Base-by-base conservation (phyloP, 345 rosid genomes). In the Turnera subulata region DNA sequence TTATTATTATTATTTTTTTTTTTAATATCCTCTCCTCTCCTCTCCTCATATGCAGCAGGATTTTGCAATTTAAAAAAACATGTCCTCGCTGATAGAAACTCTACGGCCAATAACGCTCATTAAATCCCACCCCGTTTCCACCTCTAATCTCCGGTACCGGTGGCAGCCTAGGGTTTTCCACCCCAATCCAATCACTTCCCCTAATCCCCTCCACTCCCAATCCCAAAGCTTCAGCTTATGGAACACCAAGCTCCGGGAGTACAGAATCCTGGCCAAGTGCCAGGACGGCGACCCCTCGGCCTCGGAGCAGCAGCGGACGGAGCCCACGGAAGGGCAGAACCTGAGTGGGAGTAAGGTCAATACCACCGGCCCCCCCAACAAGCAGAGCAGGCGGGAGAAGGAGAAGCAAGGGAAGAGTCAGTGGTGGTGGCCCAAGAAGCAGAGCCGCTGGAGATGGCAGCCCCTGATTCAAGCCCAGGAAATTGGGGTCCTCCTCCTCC, bases 391-490 rank as follows among this genome's bases (percentile, higher is more conserved):
- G n/a, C n/a, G 76, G 63, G 89, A 71, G 76, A 86, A 82, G 69
- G 66, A 71, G 77, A 86, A 82, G 69, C 67, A 73, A 45, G 75
- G 67, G 64, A 78, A 73, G 67, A 62, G 73, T 61, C 51, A 61
- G 14, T 71, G 76, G 76, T 87, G 88, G 97, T 74, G 84, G 88
- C 80, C 94, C 6, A 85, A 79, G 62, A 77, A 76, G 35, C 81
- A 72, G 75, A 80, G 69, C 53, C 78, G 69, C 50, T 77, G 85
- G 82, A 76, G 73, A 62, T 93, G 97, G 99, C 81, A 87, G 56
- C 84, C 97, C 3, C 69, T 93, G 68, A 77, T 87, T 47, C 86
- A 83, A 46, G 94, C 85, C 4, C 91, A 84, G 25, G 92, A 84
- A 70, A 76, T 93, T 22, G 84, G 96, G 0, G 86, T 87, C 40